A percentile compares a stretch with the other conserved stretches of the same genome.
phyloP scores from a whole-genome alignment of 179 eudicot genomes.

The Silene noctiflora region DNA sequence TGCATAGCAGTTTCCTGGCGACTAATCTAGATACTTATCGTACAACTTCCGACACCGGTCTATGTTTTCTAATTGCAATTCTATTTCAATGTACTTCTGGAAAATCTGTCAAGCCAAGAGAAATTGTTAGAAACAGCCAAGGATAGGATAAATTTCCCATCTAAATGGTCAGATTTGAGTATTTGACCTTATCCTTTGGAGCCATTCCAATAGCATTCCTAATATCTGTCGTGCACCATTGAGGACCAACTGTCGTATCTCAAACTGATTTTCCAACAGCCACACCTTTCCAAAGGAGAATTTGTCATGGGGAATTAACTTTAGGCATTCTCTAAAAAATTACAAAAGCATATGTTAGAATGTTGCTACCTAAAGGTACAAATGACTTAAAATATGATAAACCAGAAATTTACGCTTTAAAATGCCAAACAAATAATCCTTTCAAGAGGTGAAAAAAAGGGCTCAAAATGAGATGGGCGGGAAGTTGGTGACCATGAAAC shows the following conservation, averaged over 20 bases:
- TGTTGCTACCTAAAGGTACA: no score
- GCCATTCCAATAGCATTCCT: conserved; percentile 91
- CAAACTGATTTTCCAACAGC: conserved; percentile 89
- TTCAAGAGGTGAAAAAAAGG: no score
- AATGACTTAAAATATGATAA: neutral
- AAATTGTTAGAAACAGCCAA: conserved; percentile 17
- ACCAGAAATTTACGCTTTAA: neutral
- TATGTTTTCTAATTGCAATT: conserved; percentile 72
- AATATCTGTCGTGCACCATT: conserved; percentile 64
- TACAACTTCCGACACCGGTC: conserved; percentile 77
- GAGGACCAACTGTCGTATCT: conserved; percentile 69
- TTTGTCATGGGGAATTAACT: conserved; percentile 72
- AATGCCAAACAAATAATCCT: no score
- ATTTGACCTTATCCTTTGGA: conserved; percentile 77
- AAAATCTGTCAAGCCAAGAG: conserved; percentile 50
- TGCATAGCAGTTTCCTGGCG: conserved; percentile 89
- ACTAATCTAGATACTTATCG: conserved; percentile 84
- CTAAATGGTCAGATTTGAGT: neutral
- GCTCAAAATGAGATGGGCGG: no score
- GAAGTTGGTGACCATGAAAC: no score
- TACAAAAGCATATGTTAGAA: neutral
- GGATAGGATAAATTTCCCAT: neutral
- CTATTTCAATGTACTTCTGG: conserved; percentile 80
- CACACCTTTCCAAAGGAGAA: conserved; percentile 91
- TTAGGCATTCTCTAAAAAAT: conserved; percentile 58